These are phyloP conservation scores for Globisporangium nodosum DNA, from an alignment of 352 stramenopile genomes.

Conservation along the genomic window DNA sequence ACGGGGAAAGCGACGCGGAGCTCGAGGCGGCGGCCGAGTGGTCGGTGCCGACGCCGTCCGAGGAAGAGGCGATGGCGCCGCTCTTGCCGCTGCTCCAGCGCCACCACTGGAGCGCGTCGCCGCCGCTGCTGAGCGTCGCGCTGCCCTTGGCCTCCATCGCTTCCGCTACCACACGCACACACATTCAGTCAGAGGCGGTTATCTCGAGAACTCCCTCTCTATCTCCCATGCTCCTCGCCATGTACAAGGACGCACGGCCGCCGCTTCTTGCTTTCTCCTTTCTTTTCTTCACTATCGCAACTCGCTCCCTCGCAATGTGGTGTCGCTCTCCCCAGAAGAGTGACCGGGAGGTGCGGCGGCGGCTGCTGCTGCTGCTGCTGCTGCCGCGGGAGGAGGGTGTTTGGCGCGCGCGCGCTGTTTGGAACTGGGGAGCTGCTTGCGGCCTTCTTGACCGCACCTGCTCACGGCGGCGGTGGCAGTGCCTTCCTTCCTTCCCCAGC, in stretches of 20 bases:
- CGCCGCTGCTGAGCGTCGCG: conserved; percentile 10
- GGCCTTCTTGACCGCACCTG: no score
- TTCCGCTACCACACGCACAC: neutral
- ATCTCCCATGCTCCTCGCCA: neutral
- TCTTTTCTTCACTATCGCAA: neutral
- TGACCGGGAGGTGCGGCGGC: no score
- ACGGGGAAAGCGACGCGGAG: neutral
- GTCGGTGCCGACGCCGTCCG: conserved; percentile 17
- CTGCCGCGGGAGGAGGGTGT: no score
- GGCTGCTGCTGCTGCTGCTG: no score
- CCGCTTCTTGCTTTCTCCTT: neutral
- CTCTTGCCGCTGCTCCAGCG: conserved; percentile 74
- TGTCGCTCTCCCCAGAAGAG: no score
- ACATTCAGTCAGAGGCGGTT: neutral
- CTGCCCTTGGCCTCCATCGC: conserved; percentile 27
- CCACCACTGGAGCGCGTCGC: conserved; percentile 47
- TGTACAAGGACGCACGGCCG: no score
- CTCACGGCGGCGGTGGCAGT: no score
- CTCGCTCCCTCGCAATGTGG: no score
- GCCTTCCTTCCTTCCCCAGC: no score
- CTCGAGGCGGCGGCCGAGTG: neutral
- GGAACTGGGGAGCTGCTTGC: no score
- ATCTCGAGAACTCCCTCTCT: neutral
- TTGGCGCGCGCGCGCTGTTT: no score
- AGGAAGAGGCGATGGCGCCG: conserved; percentile 55